Percentiles rank a stretch among this genome's conserved stretches.
phyloP scores from a whole-genome alignment of 2,329 filamentous ascomycete genomes.

The Fusarium marasasianum region DNA sequence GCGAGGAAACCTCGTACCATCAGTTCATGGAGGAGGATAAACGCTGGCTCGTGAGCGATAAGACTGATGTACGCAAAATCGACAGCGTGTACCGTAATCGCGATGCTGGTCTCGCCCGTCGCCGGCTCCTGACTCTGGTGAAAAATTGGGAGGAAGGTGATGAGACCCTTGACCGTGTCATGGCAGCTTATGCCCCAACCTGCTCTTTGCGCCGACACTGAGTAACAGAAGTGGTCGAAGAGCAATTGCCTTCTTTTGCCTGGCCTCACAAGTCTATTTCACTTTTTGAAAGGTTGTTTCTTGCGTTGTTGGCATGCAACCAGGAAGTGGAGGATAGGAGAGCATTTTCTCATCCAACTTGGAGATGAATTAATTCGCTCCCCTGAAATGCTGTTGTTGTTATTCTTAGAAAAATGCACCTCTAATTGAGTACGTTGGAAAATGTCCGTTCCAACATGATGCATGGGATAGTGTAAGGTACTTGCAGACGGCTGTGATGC shows the following conservation, averaged over 20 bases:
- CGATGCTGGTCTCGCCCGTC: conserved; percentile 50
- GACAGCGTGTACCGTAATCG: conserved; percentile 56
- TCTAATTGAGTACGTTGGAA: not conserved
- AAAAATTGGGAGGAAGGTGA: conserved; percentile 55
- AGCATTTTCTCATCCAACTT: not conserved
- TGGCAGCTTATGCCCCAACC: conserved; percentile 44
- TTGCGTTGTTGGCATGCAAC: not conserved
- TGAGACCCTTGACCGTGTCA: conserved; percentile 50
- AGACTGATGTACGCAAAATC: conserved; percentile 52
- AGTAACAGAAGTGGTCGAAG: not conserved
- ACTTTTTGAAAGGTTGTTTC: not conserved
- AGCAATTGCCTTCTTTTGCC: not conserved
- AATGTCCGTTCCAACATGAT: not conserved
- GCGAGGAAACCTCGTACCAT: conserved; percentile 43
- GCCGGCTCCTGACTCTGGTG: conserved; percentile 47
- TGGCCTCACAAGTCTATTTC: not conserved
- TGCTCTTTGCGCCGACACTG: conserved; percentile 38
- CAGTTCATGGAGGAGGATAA: conserved; percentile 50
- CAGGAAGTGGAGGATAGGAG: not conserved
- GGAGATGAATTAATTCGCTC: not conserved
- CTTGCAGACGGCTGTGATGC: not conserved
- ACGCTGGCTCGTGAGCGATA: conserved; percentile 53
- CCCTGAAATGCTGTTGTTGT: not conserved
- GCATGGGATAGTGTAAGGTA: not conserved
- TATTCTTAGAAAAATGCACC: not conserved